Percentiles rank a stretch among this genome's conserved stretches.
These are phyloP conservation scores for Boechera divaricarpa DNA, from an alignment of 345 rosid genomes.

Conservation along the genomic window DNA sequence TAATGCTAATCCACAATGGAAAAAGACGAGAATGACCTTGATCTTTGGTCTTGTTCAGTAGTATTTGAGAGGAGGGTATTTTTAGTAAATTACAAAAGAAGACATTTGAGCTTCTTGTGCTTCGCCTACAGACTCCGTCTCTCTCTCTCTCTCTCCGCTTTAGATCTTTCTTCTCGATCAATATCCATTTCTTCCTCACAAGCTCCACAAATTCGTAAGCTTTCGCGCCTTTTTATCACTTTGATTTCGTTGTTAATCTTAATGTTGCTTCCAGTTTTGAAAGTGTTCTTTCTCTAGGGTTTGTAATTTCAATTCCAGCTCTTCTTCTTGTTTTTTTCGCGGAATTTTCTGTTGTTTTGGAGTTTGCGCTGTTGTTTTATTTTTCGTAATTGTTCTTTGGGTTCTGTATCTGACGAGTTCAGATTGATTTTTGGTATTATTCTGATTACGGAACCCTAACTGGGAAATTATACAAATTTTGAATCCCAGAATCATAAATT, in stretches of 20 bases:
- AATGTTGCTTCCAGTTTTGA: slow-evolving; percentile 8
- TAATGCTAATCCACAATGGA: not conserved
- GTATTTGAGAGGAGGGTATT: not conserved
- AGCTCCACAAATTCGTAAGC: slow-evolving; percentile 36
- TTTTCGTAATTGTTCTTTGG: not conserved
- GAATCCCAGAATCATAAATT: not conserved
- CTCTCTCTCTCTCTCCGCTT: not conserved
- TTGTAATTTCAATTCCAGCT: slow-evolving; percentile 4
- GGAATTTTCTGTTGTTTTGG: not conserved
- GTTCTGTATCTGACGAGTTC: slow-evolving; percentile 12
- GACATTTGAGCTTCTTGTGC: not conserved
- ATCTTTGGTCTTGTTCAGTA: too few species aligned
- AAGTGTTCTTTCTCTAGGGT: slow-evolving; percentile 17
- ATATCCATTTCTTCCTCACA: slow-evolving; percentile 13
- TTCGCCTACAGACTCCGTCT: not conserved
- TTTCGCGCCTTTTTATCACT: slow-evolving; percentile 26
- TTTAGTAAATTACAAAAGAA: slow-evolving; percentile 13
- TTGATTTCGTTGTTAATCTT: not conserved
- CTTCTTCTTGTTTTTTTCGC: not conserved
- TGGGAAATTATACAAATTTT: not conserved
- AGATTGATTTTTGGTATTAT: slow-evolving; percentile 13
- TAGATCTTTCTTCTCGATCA: slow-evolving; percentile 25
- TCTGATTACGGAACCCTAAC: slow-evolving; percentile 21
- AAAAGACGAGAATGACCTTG: slow-evolving; percentile 24
- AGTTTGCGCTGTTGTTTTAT: not conserved